Base-by-base conservation (phyloP, 2,329 filamentous ascomycete genomes). In the Fusarium goolgardi region DNA sequence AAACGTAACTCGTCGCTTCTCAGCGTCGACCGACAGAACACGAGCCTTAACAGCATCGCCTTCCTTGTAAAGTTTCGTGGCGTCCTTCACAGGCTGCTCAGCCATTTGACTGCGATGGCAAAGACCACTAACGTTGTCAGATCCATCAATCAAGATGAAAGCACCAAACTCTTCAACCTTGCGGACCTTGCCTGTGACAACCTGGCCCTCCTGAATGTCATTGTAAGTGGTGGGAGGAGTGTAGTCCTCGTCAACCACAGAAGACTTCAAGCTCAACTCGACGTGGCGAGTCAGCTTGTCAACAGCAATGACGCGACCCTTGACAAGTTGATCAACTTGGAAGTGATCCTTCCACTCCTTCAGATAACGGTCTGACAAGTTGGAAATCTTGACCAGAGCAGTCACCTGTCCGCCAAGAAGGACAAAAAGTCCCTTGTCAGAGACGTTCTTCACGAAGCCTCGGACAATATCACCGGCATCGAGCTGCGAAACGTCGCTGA, bases 281-380 rank as follows among this genome's bases (percentile, higher is more conserved):
- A 97, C 81, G 72, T 94, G 92, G 59, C 89, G 88, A 27, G 88
- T 83, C 37, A 85, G 83, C 8, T 84, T 74, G 71, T 97, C 91
- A 27, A 94, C 86, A 4, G 88, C 83, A 46, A 91, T 87, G 62
- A 99, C 85, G 68, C 95, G 93, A 52, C 94, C 96, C 78, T 91
- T 93, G 55, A 99, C 93, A 8, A 99, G 85, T 79, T 98, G 94
- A 73, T 97, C 93, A 47, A 95, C 82, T 73, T 96, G 90, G 80
- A 95, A 97, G 44, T 90, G 84, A 35, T 92, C 88, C 81, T 97
- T 96, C 96, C 96, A 99, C 64, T 98, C 93, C 79, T 98, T 98
- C 73, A 99, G 81, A 77, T 90, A 99, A 10, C 88, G 86, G 77
- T 99, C 96, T 0, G 94, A 97, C 16, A 99, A 85, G 77, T 98